A percentile compares a stretch with the other conserved stretches of the same genome.
Conservation (phyloP, 495 filamentous ascomycete species). For the Aspergillus leporis region DNA sequence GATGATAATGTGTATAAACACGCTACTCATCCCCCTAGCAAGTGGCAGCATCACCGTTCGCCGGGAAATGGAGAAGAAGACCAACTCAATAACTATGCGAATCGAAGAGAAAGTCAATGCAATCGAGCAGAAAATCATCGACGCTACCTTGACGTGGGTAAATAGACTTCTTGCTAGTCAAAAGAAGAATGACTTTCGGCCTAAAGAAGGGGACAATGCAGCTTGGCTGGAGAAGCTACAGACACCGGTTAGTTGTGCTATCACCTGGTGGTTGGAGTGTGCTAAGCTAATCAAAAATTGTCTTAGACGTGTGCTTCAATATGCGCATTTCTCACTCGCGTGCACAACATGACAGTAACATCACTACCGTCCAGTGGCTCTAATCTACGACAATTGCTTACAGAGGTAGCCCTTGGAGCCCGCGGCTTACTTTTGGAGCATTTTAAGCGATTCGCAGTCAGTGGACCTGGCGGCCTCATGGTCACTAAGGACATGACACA, state of each 20-base stretch:
- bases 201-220: constrained; percentile 77
- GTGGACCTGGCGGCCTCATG: constrained; percentile 88
- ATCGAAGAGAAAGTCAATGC: constrained; percentile 88
- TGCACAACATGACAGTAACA: constrained; percentile 58
- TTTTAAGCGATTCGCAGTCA: constrained; percentile 90
- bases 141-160: constrained; percentile 79
- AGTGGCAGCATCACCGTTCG: constrained; percentile 85
- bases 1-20: constrained; percentile 86
- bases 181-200: constrained; percentile 90
- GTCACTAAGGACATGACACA: constrained; percentile 93
- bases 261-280: neutral
- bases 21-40: constrained; percentile 86
- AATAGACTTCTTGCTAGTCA: constrained; percentile 72
- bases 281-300: neutral
- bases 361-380: constrained; percentile 70
- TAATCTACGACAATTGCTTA: constrained; percentile 74
- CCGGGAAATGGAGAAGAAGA: constrained; percentile 85
- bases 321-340: constrained; percentile 70
- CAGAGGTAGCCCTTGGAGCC: constrained; percentile 82
- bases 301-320: constrained; percentile 71
- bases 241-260: constrained; percentile 57
- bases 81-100: constrained; percentile 66
- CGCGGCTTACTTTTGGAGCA: constrained; percentile 82
- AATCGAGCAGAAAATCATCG: constrained; percentile 83
- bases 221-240: constrained; percentile 77